phyloP scores from a whole-genome alignment of 1,284 basidiomycete genomes.

The Clitocybe nebularis region DNA sequence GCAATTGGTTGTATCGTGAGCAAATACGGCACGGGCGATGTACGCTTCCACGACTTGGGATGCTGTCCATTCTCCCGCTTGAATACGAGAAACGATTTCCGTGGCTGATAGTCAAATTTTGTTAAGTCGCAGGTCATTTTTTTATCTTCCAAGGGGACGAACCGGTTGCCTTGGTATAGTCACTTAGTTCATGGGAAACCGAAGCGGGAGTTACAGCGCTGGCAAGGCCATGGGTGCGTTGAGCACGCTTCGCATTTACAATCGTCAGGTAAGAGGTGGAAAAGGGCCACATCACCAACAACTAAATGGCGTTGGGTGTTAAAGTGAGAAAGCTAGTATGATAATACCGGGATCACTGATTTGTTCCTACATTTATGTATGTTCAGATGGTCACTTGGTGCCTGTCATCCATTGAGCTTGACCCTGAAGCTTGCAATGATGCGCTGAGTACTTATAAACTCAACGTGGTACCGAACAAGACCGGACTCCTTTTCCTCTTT shows the following conservation, averaged over 20 bases:
- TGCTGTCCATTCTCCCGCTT: slow-evolving; percentile 68
- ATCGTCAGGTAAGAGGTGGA: slow-evolving; percentile 26
- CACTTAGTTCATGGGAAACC: slow-evolving; percentile 14
- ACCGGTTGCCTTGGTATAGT: slow-evolving; percentile 27
- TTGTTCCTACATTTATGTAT: too few species aligned
- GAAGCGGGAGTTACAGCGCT: slow-evolving; percentile 17
- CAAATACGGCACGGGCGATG: slow-evolving; percentile 60
- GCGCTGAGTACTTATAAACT: too few species aligned
- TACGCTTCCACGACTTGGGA: slow-evolving; percentile 69
- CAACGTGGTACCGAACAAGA: too few species aligned
- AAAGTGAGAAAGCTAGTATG: too few species aligned
- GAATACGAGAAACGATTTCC: slow-evolving; percentile 60
- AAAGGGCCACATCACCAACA: slow-evolving; percentile 47
- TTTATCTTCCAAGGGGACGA: slow-evolving; percentile 10
- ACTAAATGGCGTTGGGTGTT: too few species aligned
- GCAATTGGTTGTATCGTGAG: slow-evolving; percentile 70
- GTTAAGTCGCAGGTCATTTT: too few species aligned
- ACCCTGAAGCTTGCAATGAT: too few species aligned
- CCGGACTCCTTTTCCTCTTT: too few species aligned
- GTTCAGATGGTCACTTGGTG: too few species aligned
- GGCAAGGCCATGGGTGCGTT: slow-evolving; percentile 28
- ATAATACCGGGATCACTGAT: too few species aligned
- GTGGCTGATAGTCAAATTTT: slow-evolving; percentile 42
- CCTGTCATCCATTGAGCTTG: too few species aligned
- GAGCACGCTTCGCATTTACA: slow-evolving; percentile 28